Evolutionary conservation across 768 basidiomycete species (phyloP).

Genomic region (Kockovaella imperatae): DNA sequence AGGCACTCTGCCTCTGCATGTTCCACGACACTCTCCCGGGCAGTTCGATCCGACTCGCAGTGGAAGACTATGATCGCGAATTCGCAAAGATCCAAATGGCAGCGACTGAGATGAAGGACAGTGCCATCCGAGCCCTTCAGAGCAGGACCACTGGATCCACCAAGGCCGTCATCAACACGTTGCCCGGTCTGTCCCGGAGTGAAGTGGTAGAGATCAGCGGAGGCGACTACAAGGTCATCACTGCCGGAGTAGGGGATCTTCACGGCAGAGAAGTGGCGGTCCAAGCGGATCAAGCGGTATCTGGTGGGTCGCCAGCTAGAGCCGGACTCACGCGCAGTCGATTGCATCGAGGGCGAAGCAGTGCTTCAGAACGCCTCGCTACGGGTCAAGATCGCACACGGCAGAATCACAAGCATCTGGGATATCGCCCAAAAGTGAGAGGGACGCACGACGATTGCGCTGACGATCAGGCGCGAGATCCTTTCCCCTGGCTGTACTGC

Average conservation of each 20-base stretch:
- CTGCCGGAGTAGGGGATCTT: too few species aligned
- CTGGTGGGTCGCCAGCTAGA: too few species aligned
- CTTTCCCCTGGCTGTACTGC: not conserved
- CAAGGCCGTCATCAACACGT: not conserved
- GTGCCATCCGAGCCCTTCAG: not conserved
- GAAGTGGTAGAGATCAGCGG: not conserved
- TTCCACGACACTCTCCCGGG: slow-evolving; percentile 58
- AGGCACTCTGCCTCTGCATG: slow-evolving; percentile 58
- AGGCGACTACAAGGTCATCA: too few species aligned
- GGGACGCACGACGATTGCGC: too few species aligned
- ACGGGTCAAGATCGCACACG: too few species aligned
- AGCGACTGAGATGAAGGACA: slow-evolving; percentile 7
- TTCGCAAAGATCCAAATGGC: slow-evolving; percentile 52
- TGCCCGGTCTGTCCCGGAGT: not conserved
- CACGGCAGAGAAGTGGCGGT: too few species aligned
- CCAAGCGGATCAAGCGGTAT: too few species aligned
- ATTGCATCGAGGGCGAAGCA: too few species aligned
- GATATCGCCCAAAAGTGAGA: too few species aligned
- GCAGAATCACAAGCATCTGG: too few species aligned
- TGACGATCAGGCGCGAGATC: not conserved
- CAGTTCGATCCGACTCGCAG: slow-evolving; percentile 67
- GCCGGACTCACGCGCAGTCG: too few species aligned
- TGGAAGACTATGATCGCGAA: slow-evolving; percentile 78
- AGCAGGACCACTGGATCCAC: not conserved
- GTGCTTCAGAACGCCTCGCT: too few species aligned